Conservation (phyloP, 257 asterid genomes). For the Nicotiana benthamiana region DNA sequence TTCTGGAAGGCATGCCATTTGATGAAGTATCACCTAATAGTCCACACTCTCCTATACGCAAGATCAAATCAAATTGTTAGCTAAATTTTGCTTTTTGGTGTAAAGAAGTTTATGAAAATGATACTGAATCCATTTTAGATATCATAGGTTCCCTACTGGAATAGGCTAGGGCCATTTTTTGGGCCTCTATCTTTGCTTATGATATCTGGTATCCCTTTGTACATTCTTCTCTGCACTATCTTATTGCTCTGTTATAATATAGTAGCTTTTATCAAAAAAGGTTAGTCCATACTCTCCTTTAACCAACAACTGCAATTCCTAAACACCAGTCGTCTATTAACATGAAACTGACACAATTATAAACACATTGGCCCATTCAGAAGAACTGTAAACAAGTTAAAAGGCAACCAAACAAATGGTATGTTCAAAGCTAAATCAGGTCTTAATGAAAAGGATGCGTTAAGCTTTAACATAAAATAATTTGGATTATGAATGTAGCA, state of each 20-base stretch:
- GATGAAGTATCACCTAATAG: neutral
- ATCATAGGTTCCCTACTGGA: too few species aligned
- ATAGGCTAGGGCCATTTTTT: too few species aligned
- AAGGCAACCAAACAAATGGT: neutral
- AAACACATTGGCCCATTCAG: neutral
- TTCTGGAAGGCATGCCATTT: neutral
- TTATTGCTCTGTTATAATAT: too few species aligned
- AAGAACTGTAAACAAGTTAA: neutral
- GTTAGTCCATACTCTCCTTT: neutral
- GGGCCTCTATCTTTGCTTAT: too few species aligned
- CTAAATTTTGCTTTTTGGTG: too few species aligned
- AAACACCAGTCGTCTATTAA: neutral
- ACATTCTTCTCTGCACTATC: too few species aligned
- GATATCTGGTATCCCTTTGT: too few species aligned
- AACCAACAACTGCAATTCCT: neutral
- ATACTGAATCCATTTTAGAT: too few species aligned
- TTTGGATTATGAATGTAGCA: neutral
- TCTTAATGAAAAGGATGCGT: neutral
- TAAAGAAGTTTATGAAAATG: too few species aligned
- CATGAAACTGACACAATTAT: neutral
- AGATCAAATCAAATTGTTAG: too few species aligned
- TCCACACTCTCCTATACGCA: neutral
- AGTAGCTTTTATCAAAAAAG: too few species aligned
- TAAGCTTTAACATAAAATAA: neutral
- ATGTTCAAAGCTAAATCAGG: neutral